Conservation (phyloP, 23 red algal genomes). For the Gracilaria domingensis region DNA sequence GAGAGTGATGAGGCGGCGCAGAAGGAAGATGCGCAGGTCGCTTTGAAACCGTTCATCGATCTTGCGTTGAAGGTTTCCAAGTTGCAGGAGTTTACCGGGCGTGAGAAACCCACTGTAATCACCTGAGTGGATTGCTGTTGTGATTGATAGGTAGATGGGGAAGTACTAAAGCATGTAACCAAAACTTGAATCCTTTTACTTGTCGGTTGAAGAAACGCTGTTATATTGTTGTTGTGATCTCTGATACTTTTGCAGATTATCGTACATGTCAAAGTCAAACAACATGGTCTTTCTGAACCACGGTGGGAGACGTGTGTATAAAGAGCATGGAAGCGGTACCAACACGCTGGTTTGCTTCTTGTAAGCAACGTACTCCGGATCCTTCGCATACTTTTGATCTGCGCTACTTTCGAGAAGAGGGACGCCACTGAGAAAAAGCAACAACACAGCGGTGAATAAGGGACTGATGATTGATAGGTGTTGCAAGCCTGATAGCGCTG, state of each 20-base stretch:
- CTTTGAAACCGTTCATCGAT: slow-evolving; percentile 75
- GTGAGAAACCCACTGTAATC: slow-evolving; percentile 84
- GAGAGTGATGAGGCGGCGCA: slow-evolving; percentile 45
- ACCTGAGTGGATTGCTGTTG: slow-evolving; percentile 20
- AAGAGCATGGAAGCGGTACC: slow-evolving; percentile 70
- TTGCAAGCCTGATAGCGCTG: not conserved
- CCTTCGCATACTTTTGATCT: slow-evolving; percentile 53
- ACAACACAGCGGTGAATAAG: slow-evolving; percentile 56
- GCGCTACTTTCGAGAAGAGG: slow-evolving; percentile 75
- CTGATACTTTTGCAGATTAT: slow-evolving; percentile 3
- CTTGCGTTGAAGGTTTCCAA: slow-evolving; percentile 76
- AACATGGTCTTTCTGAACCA: slow-evolving; percentile 59
- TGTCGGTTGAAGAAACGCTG: not conserved
- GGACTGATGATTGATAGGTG: slow-evolving; percentile 57
- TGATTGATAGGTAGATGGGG: not conserved
- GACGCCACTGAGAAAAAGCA: slow-evolving; percentile 80
- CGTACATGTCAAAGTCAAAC: slow-evolving; percentile 74
- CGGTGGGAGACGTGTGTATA: slow-evolving; percentile 57
- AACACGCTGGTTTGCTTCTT: slow-evolving; percentile 80
- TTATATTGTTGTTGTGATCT: not conserved
- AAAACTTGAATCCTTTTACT: not conserved
- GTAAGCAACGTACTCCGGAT: slow-evolving; percentile 57
- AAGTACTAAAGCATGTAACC: not conserved
- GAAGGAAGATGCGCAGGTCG: slow-evolving; percentile 53
- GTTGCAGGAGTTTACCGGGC: slow-evolving; percentile 81